These are phyloP conservation scores for Picea abies DNA, from an alignment of 83 land plant genomes.

Conservation along the genomic window DNA sequence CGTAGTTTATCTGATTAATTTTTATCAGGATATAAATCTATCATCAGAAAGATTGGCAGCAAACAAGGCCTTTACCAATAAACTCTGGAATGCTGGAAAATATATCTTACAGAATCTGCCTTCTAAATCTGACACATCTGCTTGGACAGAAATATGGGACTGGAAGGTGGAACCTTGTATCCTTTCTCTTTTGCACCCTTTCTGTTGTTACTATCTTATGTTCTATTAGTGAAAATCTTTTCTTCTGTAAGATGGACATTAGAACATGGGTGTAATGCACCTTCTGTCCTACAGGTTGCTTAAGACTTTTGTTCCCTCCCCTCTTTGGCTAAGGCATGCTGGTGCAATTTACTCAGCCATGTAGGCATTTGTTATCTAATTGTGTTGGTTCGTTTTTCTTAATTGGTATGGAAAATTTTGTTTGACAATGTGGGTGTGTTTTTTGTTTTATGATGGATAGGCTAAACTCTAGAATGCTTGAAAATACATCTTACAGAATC, in stretches of 20 bases:
- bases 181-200: neutral
- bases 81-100: conserved; percentile 99
- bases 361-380: neutral
- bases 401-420: neutral
- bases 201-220: neutral
- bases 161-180: conserved; percentile 43
- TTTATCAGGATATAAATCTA: conserved; percentile 80
- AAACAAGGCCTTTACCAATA: conserved; percentile 96
- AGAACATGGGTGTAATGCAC: no score
- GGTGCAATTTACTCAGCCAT: neutral
- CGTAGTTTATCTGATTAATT: neutral
- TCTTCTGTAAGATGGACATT: no score
- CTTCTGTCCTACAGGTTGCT: no score
- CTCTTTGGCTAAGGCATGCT: neutral
- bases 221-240: no score
- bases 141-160: conserved; percentile 45
- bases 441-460: no score
- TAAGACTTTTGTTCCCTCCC: no score
- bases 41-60: conserved; percentile 84
- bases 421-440: no score
- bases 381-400: neutral
- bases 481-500: conserved; percentile 86
- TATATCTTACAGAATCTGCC: conserved; percentile 88
- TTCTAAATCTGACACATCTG: conserved; percentile 39
- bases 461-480: conserved; percentile 88